Percentiles rank a stretch among this genome's conserved stretches.
phyloP scores from a whole-genome alignment of 164 flowering plant species.

The Euptelea pleiosperma region DNA sequence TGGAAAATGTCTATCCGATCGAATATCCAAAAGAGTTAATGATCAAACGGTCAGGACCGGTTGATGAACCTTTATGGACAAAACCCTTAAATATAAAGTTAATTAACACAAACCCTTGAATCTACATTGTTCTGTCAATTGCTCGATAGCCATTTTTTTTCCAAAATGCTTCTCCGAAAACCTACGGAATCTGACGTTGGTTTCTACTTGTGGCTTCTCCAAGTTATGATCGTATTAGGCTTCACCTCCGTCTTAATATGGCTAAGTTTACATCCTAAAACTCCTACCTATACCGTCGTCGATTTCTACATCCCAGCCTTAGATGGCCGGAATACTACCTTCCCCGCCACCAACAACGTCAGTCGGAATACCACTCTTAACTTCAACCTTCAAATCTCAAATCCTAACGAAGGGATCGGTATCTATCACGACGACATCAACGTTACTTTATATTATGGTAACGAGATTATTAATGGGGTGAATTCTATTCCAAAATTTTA shows the following conservation, averaged over 20 bases:
- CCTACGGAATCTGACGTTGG: not conserved
- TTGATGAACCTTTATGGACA: too few relatives aligned
- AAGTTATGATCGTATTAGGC: slow-evolving; percentile 19
- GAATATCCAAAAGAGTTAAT: too few relatives aligned
- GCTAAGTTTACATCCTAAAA: slow-evolving; percentile 19
- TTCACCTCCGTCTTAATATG: slow-evolving; percentile 17
- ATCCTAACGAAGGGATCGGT: slow-evolving; percentile 23
- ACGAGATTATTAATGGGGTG: slow-evolving; percentile 9
- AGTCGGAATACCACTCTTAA: slow-evolving; percentile 11
- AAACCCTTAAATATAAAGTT: too few relatives aligned
- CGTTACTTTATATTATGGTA: slow-evolving; percentile 4
- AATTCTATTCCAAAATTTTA: slow-evolving; percentile 9
- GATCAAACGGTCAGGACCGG: too few relatives aligned
- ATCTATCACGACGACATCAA: slow-evolving; percentile 12
- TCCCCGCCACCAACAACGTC: not conserved
- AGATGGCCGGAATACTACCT: slow-evolving; percentile 8
- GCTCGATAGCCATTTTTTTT: not conserved
- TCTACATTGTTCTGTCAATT: too few relatives aligned
- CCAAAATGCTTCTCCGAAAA: not conserved
- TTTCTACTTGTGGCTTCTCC: slow-evolving; percentile 18
- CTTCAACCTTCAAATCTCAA: slow-evolving; percentile 18
- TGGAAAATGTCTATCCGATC: too few relatives aligned
- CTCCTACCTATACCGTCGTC: slow-evolving; percentile 17
- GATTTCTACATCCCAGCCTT: slow-evolving; percentile 6
- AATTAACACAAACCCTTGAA: too few relatives aligned